Base-by-base conservation (phyloP, 2,329 filamentous ascomycete genomes). In the Trichoderma lentiforme region DNA sequence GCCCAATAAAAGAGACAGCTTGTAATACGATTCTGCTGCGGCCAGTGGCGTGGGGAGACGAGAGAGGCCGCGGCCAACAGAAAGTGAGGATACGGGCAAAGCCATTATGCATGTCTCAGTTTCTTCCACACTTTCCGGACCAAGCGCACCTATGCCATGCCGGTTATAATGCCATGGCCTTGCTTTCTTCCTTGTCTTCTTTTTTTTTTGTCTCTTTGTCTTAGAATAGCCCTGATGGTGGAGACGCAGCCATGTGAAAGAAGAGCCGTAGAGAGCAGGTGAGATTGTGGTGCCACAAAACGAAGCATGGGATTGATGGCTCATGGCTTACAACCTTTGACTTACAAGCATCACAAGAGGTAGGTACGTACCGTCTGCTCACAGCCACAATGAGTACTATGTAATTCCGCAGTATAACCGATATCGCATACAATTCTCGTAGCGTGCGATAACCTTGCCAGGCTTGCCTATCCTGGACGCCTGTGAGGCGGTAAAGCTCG, bases 401-500 rank as follows among this genome's bases (percentile, higher is more conserved):
- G 9, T 57, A 58, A 43, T 43, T 5, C 64, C 64, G 64, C 1
- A 4, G 51, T 58, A 26, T 43, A 67, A 7, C 64, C 64, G 64
- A 43, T 57, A 67, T 39, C 34, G 64, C 15, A 9, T n/a, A 8
- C 51, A 24, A 53, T 21, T 53, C n/a, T 3, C 47, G 21, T 53
- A 53, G 47, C 21, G 28, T 58, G 53, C 36, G 69, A 71, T 65
- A 57, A 70, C 28, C 39, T 51, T 62, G 39, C 67, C 8, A 57
- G 26, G 24, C 53, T 62, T 60, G 36, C 74, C 76, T 11, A 58
- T 74, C 75, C n/a, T 24, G 75, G 78, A 73, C 76, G 74, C 76
- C 75, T 75, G 76, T 76, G 76, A 72, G 74, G 78, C 77, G 79
- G 80, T 81, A 76, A 72, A 43, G 3, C 15, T 8, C 57, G 81